Conservation (phyloP, 495 filamentous ascomycete genomes). For the Friedmanniomyces simplex region DNA sequence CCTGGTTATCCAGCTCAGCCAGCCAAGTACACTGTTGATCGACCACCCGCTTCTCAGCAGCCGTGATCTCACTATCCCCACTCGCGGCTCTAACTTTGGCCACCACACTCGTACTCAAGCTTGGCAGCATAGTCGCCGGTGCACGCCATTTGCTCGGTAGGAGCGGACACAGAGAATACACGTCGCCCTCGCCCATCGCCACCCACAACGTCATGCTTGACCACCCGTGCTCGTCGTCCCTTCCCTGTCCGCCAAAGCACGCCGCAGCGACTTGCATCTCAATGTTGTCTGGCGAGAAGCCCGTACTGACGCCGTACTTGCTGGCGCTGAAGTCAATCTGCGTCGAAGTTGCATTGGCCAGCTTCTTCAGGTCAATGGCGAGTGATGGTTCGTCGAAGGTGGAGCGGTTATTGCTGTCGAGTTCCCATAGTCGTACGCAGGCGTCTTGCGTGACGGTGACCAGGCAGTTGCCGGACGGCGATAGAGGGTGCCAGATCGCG, state of each 20-base stretch:
- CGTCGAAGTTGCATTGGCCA: constrained; percentile 64
- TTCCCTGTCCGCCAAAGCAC: constrained; percentile 62
- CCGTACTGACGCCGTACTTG: constrained; percentile 57
- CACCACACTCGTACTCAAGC: constrained; percentile 62
- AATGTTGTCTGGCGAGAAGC: constrained; percentile 70
- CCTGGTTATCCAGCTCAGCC: constrained; percentile 67
- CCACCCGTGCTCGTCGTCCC: constrained; percentile 62
- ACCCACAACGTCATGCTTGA: constrained; percentile 86
- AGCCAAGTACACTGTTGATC: constrained; percentile 74
- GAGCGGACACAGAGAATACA: constrained; percentile 84
- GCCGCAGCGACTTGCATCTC: constrained; percentile 85
- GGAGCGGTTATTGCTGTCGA: constrained; percentile 66
- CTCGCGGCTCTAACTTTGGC: constrained; percentile 52
- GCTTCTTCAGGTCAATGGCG: constrained; percentile 69
- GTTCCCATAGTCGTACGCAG: constrained; percentile 76
- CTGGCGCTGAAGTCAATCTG: constrained; percentile 68
- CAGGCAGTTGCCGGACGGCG: constrained; percentile 56
- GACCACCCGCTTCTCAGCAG: constrained; percentile 48
- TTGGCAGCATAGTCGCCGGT: constrained; percentile 62
- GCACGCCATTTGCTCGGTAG: constrained; percentile 73
- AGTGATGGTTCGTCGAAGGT: constrained; percentile 74
- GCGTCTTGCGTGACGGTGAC: constrained; percentile 81
- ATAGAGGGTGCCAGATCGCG: constrained; percentile 79
- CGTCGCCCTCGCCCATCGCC: constrained; percentile 76
- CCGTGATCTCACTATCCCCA: constrained; percentile 44